These are phyloP conservation scores for Erodium texanum DNA, from an alignment of 441 rosid genomes.

Conservation along the genomic window DNA sequence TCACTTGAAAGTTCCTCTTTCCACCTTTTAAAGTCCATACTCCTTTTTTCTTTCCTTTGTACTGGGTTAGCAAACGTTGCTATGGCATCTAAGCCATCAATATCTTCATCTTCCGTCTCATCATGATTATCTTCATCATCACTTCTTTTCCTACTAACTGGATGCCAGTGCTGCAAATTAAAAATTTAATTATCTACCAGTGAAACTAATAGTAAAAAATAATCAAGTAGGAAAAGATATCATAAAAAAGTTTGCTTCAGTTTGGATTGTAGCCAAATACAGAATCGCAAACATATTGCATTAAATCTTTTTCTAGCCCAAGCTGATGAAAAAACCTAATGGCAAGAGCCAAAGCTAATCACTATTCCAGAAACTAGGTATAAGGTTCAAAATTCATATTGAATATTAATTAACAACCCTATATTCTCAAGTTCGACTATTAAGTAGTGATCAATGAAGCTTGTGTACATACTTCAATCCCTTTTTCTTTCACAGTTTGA, in stretches of 20 bases:
- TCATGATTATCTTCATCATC: constrained; percentile 22
- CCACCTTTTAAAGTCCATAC: constrained; percentile 47
- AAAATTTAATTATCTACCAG: neutral
- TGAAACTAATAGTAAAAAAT: neutral
- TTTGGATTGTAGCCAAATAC: neutral
- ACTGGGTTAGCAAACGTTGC: constrained; percentile 66
- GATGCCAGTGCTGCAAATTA: constrained; percentile 54
- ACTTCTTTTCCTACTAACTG: constrained; percentile 21
- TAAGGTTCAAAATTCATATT: neutral
- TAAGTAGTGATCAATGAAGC: neutral
- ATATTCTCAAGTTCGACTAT: neutral
- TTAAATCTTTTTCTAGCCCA: neutral
- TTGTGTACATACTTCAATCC: neutral
- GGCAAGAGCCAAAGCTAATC: neutral
- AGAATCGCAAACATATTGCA: neutral
- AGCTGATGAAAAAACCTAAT: neutral
- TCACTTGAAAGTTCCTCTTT: constrained; percentile 35
- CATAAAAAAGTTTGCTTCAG: neutral
- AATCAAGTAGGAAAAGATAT: neutral
- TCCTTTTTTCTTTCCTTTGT: constrained; percentile 57
- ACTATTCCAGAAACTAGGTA: neutral
- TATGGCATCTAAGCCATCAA: constrained; percentile 27
- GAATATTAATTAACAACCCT: neutral
- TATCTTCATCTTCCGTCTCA: constrained; percentile 30
- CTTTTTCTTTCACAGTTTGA: neutral